phyloP scores from a whole-genome alignment of 192 early-diverging fungal species.

The Podila epigama region DNA sequence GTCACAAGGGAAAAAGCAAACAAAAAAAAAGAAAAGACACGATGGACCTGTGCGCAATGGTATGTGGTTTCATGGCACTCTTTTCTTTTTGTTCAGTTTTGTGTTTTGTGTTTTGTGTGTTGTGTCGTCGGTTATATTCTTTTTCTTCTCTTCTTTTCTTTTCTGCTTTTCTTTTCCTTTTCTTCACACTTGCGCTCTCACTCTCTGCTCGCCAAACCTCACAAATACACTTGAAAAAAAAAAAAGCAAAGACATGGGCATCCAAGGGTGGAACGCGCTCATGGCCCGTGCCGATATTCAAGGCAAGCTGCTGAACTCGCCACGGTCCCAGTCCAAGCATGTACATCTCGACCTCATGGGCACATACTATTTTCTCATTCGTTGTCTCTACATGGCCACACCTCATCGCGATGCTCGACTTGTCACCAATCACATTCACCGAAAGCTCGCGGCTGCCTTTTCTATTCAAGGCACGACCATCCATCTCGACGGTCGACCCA shows the following conservation, averaged over 20 bases:
- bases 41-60: too few relatives aligned
- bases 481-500: background rate
- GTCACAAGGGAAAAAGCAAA: too few relatives aligned
- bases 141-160: background rate
- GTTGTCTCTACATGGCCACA: background rate
- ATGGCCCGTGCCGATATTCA: background rate
- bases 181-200: background rate
- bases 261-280: constrained; percentile 1
- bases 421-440: background rate
- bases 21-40: too few relatives aligned
- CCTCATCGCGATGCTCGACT: background rate
- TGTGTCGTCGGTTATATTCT: background rate
- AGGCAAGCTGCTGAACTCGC: background rate
- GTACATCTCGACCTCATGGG: background rate
- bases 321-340: background rate
- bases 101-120: background rate
- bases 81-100: background rate
- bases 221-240: background rate
- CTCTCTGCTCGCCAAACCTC: background rate
- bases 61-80: too few relatives aligned
- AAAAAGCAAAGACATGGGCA: background rate
- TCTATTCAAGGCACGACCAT: background rate
- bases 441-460: background rate
- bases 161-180: background rate
- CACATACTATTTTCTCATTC: background rate